Evolutionary conservation across 129 eudicot genomes (phyloP).

Genomic region (Arctium minus): DNA sequence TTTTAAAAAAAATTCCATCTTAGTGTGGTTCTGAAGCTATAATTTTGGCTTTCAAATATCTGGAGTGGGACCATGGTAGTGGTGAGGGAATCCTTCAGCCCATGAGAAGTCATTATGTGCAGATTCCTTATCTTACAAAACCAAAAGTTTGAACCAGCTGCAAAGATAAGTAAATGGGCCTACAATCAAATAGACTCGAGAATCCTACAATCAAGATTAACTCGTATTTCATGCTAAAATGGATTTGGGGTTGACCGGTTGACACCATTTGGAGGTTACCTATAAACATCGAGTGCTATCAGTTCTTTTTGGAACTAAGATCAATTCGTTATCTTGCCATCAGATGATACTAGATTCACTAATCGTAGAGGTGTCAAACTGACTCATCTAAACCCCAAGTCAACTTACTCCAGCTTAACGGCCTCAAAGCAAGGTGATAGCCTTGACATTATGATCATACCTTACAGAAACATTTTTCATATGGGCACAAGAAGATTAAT

Average conservation of each 20-base stretch:
- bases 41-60: slow-evolving; percentile 19
- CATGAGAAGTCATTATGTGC: slow-evolving; percentile 23
- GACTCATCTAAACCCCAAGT: too few species aligned
- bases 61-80: slow-evolving; percentile 17
- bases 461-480: background rate
- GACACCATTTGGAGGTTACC: background rate
- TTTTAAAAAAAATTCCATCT: slow-evolving; percentile 21
- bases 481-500: slow-evolving; percentile 17
- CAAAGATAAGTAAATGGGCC: background rate
- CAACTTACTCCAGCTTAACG: too few species aligned
- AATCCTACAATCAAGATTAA: background rate
- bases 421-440: too few species aligned
- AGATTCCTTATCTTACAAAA: slow-evolving; percentile 20
- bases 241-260: background rate
- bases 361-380: too few species aligned
- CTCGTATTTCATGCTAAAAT: background rate
- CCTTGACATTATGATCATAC: slow-evolving; percentile 7
- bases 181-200: background rate
- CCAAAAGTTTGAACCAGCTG: background rate
- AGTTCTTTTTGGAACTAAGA: background rate
- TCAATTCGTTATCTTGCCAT: too few species aligned
- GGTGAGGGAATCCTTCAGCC: slow-evolving; percentile 28
- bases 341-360: too few species aligned
- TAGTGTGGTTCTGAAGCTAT: slow-evolving; percentile 33
- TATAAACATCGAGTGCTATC: background rate